Evolutionary conservation across 352 stramenopile species (phyloP).

Genomic region (Phytopythium montanum): DNA sequence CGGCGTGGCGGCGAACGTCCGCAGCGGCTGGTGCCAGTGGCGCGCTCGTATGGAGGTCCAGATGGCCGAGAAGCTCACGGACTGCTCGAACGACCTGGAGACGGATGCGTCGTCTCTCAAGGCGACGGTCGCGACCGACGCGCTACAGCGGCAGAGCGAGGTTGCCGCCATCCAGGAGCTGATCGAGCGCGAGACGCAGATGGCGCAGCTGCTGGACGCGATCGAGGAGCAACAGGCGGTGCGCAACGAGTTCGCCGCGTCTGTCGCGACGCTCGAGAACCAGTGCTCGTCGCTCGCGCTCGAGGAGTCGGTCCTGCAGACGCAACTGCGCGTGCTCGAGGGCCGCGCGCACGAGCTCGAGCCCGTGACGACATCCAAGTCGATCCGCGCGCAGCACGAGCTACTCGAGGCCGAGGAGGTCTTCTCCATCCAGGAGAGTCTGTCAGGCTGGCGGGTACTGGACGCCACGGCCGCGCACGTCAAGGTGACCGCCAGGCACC

Average conservation of each 20-base stretch:
- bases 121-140: slow-evolving; percentile 28
- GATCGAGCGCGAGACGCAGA: slow-evolving; percentile 69
- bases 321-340: slow-evolving; percentile 58
- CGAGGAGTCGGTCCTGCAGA: slow-evolving; percentile 60
- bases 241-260: slow-evolving; percentile 53
- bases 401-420: slow-evolving; percentile 49
- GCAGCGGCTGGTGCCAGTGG: slow-evolving; percentile 58
- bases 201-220: slow-evolving; percentile 61
- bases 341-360: slow-evolving; percentile 42
- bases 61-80: slow-evolving; percentile 30
- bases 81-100: slow-evolving; percentile 30
- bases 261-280: slow-evolving; percentile 52
- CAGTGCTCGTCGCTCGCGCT: slow-evolving; percentile 59
- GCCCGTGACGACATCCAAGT: slow-evolving; percentile 26
- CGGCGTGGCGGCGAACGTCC: slow-evolving; percentile 44
- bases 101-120: slow-evolving; percentile 45
- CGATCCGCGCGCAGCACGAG: slow-evolving; percentile 27
- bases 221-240: slow-evolving; percentile 76
- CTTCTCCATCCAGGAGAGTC: slow-evolving; percentile 45
- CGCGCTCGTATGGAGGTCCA: slow-evolving; percentile 56
- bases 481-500: slow-evolving; percentile 35
- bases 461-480: slow-evolving; percentile 45
- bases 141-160: slow-evolving; percentile 46
- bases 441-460: slow-evolving; percentile 42
- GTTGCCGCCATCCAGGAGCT: slow-evolving; percentile 54